Conservation (phyloP, 2,329 filamentous ascomycete genomes). For the Sporothrix humicola region DNA sequence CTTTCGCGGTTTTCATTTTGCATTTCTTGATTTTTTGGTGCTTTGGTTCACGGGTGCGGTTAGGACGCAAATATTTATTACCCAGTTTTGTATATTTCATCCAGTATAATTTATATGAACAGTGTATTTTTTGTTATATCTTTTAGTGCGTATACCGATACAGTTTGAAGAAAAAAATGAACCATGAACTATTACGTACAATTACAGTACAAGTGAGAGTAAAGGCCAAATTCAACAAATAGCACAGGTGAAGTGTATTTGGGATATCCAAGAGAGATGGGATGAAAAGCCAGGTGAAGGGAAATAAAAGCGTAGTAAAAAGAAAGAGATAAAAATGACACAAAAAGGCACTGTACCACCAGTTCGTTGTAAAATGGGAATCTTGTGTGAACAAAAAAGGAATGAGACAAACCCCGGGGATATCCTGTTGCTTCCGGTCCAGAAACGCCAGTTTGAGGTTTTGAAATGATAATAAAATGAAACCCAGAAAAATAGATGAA, state of each 20-base stretch:
- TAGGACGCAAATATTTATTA: neutral
- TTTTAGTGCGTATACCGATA: neutral
- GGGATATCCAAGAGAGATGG: slow-evolving; percentile 6
- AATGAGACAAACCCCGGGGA: slow-evolving; percentile 23
- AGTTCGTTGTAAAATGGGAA: slow-evolving; percentile 13
- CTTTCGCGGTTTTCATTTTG: neutral
- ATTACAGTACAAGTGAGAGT: neutral
- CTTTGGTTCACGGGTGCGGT: neutral
- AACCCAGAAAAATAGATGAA: neutral
- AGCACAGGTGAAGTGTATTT: neutral
- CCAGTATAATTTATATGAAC: neutral
- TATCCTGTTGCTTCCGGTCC: slow-evolving; percentile 27
- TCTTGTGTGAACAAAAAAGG: slow-evolving; percentile 7
- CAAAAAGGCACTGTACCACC: neutral
- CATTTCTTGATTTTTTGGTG: neutral
- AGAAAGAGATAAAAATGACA: too few relatives aligned
- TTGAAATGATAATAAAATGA: neutral
- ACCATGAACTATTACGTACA: neutral
- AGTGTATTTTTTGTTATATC: slow-evolving; percentile 11
- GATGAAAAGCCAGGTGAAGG: neutral
- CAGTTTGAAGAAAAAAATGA: neutral
- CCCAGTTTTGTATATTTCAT: neutral
- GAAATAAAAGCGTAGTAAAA: neutral
- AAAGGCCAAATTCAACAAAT: too few relatives aligned
- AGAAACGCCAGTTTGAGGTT: slow-evolving; percentile 21